These are phyloP conservation scores for Cladosporium velox DNA, from an alignment of 2,329 filamentous ascomycete species.

Conservation along the genomic window DNA sequence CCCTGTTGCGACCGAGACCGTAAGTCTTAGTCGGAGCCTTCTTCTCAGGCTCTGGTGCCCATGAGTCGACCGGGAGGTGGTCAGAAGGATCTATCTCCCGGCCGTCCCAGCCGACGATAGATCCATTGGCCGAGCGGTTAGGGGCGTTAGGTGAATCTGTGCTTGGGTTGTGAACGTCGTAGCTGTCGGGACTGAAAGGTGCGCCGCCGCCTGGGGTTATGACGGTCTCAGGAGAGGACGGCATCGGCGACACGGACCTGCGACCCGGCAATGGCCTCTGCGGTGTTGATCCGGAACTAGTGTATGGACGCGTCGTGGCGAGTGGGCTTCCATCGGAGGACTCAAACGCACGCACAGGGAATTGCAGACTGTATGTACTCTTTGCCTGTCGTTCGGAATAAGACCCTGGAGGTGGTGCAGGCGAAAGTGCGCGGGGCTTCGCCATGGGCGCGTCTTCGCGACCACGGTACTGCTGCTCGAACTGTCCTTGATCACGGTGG, in stretches of 20 bases:
- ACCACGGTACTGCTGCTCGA: conserved; percentile 21
- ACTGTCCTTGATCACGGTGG: conserved; percentile 8
- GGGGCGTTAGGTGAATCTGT: not conserved
- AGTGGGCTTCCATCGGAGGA: conserved; percentile 44
- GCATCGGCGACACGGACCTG: conserved; percentile 74
- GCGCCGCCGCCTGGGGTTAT: conserved; percentile 48
- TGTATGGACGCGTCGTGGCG: conserved; percentile 31
- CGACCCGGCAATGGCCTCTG: conserved; percentile 55
- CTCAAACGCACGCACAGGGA: conserved; percentile 37
- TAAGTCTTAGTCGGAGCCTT: conserved; percentile 48
- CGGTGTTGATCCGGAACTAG: conserved; percentile 37
- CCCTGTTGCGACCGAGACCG: conserved; percentile 37
- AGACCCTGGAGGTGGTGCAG: conserved; percentile 27
- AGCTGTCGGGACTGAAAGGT: conserved; percentile 75
- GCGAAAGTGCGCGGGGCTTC: conserved; percentile 29
- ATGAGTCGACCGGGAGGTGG: conserved; percentile 73
- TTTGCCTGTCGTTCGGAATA: conserved; percentile 25
- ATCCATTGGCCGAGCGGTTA: conserved; percentile 45
- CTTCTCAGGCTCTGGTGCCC: conserved; percentile 74
- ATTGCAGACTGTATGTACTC: conserved; percentile 36
- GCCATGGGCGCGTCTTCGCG: conserved; percentile 29
- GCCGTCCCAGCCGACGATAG: conserved; percentile 75
- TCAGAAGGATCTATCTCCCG: conserved; percentile 78
- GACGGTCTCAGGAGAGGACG: conserved; percentile 49
- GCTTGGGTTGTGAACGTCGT: conserved; percentile 64